Base-by-base conservation (phyloP, 1,139 yeast species). In the Candida tetrigidarum region DNA sequence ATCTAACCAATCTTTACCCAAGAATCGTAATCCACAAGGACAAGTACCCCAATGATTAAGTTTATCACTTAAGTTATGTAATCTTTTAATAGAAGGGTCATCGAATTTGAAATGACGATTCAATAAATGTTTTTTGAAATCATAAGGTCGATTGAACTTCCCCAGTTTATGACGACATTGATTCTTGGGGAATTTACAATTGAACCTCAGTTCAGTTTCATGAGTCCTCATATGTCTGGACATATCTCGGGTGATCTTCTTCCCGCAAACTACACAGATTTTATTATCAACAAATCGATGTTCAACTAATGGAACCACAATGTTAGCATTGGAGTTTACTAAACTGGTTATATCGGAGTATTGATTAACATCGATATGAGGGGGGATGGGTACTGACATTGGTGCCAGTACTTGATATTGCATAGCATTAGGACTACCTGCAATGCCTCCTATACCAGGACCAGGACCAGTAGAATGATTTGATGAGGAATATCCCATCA, bases 181-280 rank as follows among this genome's bases (percentile, higher is more conserved):
- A 15, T 22, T 66, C 67, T 44, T 76, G 16, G 88, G 86, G 55
- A 74, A 84, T 20, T 80, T 72, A 58, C 90, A 84, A 33, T 64
- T 70, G 57, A 84, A 84, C 43, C 89, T 64, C 3, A 84, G 73
- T 14, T 75, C 76, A 11, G 69, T 63, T 55, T 81, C 83, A 60
- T 84, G 90, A 0, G 85, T 84, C 46, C 89, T 63, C 71, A 81
- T 66, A 56, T 84, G 90, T 38, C 90, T 66, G 1, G 84, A 74
- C 72, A 84, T 71, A 58, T 84, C 90, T 49, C 90, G 67, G 12
- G 80, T 70, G 46, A 83, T 81, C 45, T 71, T 63, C 53, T 79
- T 80, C 16, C 79, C 76, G 62, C 90, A 84, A n/a, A 80, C 65
- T 2, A 66, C 69, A 57, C 89, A 84, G 15, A 63, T 65, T 12